These are phyloP conservation scores for Rubia tinctorum DNA, from an alignment of 305 asterid genomes.

Conservation along the genomic window DNA sequence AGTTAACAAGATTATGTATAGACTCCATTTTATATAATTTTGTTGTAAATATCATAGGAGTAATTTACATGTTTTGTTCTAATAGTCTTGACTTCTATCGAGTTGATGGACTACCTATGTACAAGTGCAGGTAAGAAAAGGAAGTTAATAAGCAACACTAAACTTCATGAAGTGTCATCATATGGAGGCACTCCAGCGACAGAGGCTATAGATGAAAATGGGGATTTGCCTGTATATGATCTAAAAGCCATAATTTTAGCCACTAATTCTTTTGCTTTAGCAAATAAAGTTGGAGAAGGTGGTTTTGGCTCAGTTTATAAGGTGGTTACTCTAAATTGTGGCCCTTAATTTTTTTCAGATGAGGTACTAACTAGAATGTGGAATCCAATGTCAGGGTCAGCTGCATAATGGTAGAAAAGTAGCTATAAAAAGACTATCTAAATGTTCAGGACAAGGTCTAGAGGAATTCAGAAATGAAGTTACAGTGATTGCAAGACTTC, in stretches of 20 bases:
- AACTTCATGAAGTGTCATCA: slow-evolving; percentile 6
- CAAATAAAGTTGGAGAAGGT: slow-evolving; percentile 43
- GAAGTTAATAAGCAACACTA: background rate
- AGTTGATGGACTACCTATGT: background rate
- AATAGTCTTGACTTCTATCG: background rate
- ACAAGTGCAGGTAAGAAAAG: slow-evolving; percentile 10
- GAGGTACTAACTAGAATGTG: background rate
- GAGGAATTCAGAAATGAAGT: slow-evolving; percentile 44
- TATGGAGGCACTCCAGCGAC: slow-evolving; percentile 14
- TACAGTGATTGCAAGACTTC: slow-evolving; percentile 37
- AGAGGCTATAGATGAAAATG: slow-evolving; percentile 17
- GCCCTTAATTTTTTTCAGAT: background rate
- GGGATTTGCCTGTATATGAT: slow-evolving; percentile 28
- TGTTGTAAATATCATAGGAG: background rate
- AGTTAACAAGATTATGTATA: background rate
- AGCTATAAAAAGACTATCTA: slow-evolving; percentile 40
- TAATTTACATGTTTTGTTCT: background rate
- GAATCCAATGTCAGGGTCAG: slow-evolving; percentile 24
- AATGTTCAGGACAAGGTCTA: slow-evolving; percentile 34
- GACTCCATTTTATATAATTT: background rate
- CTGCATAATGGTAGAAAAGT: slow-evolving; percentile 31
- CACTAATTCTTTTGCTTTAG: slow-evolving; percentile 28
- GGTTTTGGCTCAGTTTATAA: slow-evolving; percentile 44
- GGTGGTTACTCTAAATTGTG: slow-evolving; percentile 17
- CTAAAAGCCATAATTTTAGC: slow-evolving; percentile 29